These are phyloP conservation scores for Candida buenavistaensis DNA, from an alignment of 1,139 yeast species.

Conservation along the genomic window DNA sequence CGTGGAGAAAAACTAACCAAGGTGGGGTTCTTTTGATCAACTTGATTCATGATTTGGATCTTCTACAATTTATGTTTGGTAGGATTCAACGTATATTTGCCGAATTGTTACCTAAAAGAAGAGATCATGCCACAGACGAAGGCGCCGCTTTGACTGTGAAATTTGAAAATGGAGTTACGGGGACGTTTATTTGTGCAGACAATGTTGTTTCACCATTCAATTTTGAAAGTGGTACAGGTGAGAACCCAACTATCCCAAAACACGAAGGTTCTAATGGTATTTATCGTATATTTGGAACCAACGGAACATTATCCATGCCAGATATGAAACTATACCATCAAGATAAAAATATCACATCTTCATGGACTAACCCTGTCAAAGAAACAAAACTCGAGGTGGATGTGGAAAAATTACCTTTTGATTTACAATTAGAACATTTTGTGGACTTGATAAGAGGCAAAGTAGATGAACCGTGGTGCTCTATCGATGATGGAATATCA, in stretches of 20 bases:
- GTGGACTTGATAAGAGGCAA: slow-evolving; percentile 33
- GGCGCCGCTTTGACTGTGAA: slow-evolving; percentile 42
- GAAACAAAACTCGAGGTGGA: slow-evolving; percentile 19
- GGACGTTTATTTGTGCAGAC: slow-evolving; percentile 44
- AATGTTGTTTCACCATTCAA: slow-evolving; percentile 43
- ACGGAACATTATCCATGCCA: slow-evolving; percentile 43
- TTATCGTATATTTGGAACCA: slow-evolving; percentile 41
- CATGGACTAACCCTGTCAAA: slow-evolving; percentile 24
- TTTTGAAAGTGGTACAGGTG: slow-evolving; percentile 45
- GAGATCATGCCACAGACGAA: slow-evolving; percentile 33
- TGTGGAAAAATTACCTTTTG: slow-evolving; percentile 31
- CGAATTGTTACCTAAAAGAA: slow-evolving; percentile 33
- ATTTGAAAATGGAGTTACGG: slow-evolving; percentile 40
- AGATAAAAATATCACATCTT: slow-evolving; percentile 14
- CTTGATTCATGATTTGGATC: slow-evolving; percentile 43
- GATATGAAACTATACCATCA: slow-evolving; percentile 41
- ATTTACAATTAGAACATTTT: slow-evolving; percentile 32
- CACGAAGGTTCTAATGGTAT: slow-evolving; percentile 34
- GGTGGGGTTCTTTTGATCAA: slow-evolving; percentile 47
- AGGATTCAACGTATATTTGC: slow-evolving; percentile 42
- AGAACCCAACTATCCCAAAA: slow-evolving; percentile 41
- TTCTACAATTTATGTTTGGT: slow-evolving; percentile 41
- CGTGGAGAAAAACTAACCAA: slow-evolving; percentile 38
- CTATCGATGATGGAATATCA: slow-evolving; percentile 39
- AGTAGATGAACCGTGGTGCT: slow-evolving; percentile 30